Evolutionary conservation across 176 grass and related monocot species (phyloP).

Genomic region (Musa schizocarpa): DNA sequence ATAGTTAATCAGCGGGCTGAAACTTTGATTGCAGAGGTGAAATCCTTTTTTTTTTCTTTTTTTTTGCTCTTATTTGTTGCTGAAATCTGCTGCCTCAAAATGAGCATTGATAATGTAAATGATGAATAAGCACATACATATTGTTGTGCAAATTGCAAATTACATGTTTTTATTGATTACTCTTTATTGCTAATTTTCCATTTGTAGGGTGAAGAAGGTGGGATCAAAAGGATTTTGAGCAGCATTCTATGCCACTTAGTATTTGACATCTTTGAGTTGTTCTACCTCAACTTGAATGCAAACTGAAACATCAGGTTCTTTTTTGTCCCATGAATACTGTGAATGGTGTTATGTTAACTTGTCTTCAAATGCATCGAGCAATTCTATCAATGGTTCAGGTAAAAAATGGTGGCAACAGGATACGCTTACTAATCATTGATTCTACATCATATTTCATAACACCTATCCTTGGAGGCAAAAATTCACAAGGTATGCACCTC

Average conservation of each 20-base stretch:
- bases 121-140: neutral
- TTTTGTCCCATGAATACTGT: slow-evolving; percentile 8
- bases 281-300: slow-evolving; percentile 56
- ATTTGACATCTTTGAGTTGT: slow-evolving; percentile 87
- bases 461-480: slow-evolving; percentile 58
- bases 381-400: slow-evolving; percentile 30
- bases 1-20: slow-evolving; percentile 36
- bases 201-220: slow-evolving; percentile 41
- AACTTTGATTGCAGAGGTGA: slow-evolving; percentile 36
- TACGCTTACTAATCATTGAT: slow-evolving; percentile 83
- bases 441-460: slow-evolving; percentile 70
- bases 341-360: slow-evolving; percentile 5
- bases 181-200: slow-evolving; percentile 15
- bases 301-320: slow-evolving; percentile 45
- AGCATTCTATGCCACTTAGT: slow-evolving; percentile 33
- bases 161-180: neutral
- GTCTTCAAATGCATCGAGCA: neutral
- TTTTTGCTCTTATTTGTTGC: neutral
- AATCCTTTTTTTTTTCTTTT: neutral
- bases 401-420: slow-evolving; percentile 31
- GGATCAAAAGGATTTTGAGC: slow-evolving; percentile 50
- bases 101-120: neutral
- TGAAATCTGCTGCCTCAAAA: neutral
- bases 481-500: slow-evolving; percentile 52
- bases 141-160: neutral